Evolutionary conservation across 768 basidiomycete species (phyloP), one percentile per base, ranked within the genome.

Genomic region (Amanita pallidorosea): DNA sequence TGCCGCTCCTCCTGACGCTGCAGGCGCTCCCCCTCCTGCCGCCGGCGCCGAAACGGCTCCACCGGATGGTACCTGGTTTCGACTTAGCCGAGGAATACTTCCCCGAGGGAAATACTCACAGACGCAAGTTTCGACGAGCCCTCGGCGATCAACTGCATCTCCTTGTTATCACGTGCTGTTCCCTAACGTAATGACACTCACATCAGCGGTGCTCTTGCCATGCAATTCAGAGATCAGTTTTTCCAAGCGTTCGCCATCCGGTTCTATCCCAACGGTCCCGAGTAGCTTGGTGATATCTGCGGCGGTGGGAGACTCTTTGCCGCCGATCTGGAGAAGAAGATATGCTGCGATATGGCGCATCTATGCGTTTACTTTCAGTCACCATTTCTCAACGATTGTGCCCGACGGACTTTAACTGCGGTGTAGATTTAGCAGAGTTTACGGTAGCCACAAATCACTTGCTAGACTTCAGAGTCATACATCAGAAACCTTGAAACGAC

Each of bases 261-360:
- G 76, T 65, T 95, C 91, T 60, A 96, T 84, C 61, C 89, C 91
- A 61, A 91, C 96, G 55, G 84, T 74, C 49, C 62, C 69, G 59
- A 99, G 83, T 63, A 98, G 81, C 61, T 83, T 83, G 73, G 83
- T 91, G 73, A 99, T 76, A 66, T 97, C 94, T 42, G 62, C 77
- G 49, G 88, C 88, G 54, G 85, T 82, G 56, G 96, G 94, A 56
- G 77, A 80, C 61, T 83, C 71, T 64, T 97, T 97, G 51, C 96
- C 96, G 58, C 92, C 96, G 65, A 82, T 79, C 69, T 88, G 86
- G 72, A 97, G 92, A 67, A 99, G 91, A 54, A 99, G 83, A 77
- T 96, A 98, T 58, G 92, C 90, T 72, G 92, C 94, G 69, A 97
- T 74, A 65, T 92, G 73, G 70, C 88, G 88, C 89, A 92, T 92